Conservation (phyloP, 495 filamentous ascomycete genomes). For the Hypomontagnella submonticulosa region DNA sequence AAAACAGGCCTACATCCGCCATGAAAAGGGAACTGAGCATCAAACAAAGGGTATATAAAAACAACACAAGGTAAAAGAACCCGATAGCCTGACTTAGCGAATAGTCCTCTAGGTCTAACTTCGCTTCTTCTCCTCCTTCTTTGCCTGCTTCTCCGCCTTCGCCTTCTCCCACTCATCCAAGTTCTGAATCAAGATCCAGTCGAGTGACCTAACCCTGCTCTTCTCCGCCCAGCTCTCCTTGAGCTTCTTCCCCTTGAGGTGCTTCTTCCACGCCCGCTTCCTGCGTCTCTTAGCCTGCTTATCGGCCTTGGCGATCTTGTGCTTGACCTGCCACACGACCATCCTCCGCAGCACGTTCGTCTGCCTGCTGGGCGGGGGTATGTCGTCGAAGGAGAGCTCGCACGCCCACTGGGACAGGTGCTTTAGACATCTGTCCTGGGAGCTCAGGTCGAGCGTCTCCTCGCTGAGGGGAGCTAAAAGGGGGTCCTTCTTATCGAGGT, state of each 20-base stretch:
- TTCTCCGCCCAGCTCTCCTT: constrained; percentile 31
- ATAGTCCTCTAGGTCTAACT: not conserved
- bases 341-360: constrained; percentile 37
- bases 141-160: constrained; percentile 31
- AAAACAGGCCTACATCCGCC: too few species aligned
- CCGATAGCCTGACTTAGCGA: not conserved
- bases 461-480: constrained; percentile 37
- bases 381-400: constrained; percentile 39
- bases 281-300: constrained; percentile 17
- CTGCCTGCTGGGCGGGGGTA: constrained; percentile 35
- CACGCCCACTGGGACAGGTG: constrained; percentile 29
- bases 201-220: constrained; percentile 23
- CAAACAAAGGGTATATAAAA: not conserved
- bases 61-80: not conserved
- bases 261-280: constrained; percentile 40
- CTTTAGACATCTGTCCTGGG: constrained; percentile 40
- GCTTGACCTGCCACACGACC: constrained; percentile 38
- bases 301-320: constrained; percentile 34
- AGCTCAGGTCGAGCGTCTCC: constrained; percentile 27
- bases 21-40: too few species aligned
- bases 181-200: constrained; percentile 43
- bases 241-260: constrained; percentile 39
- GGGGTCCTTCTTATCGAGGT: constrained; percentile 34
- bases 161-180: constrained; percentile 38
- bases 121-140: constrained; percentile 23